Percentiles rank a stretch among this genome's conserved stretches.
Conservation (phyloP, 192 early-diverging fungal species). For the Backusella australiensis region DNA sequence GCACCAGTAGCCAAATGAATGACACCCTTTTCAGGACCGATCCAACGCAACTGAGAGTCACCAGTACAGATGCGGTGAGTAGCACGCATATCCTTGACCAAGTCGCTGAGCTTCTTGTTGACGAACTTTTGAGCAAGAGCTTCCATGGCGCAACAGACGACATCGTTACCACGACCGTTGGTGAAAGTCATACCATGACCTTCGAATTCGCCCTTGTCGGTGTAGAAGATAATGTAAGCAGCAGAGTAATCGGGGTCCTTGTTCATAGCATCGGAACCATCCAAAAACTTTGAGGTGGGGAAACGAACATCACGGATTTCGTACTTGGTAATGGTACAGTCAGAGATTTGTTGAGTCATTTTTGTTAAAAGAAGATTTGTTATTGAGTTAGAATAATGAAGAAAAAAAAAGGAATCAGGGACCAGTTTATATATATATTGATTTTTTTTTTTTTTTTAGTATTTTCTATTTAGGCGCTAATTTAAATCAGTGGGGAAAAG, state of each 20-base stretch:
- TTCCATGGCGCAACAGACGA: slow-evolving; percentile 28
- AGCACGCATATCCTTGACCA: slow-evolving; percentile 30
- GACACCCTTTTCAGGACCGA: slow-evolving; percentile 42
- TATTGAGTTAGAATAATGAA: neutral
- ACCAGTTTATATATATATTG: neutral
- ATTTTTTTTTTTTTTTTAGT: neutral
- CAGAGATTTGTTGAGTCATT: slow-evolving; percentile 11
- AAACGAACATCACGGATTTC: slow-evolving; percentile 40
- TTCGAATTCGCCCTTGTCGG: slow-evolving; percentile 19
- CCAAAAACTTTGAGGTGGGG: slow-evolving; percentile 36
- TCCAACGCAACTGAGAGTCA: slow-evolving; percentile 40
- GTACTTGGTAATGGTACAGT: slow-evolving; percentile 33
- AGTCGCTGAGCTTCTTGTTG: slow-evolving; percentile 21
- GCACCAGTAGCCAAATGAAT: slow-evolving; percentile 43
- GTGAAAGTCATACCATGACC: slow-evolving; percentile 42
- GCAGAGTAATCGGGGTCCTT: slow-evolving; percentile 44
- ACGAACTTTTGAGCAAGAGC: slow-evolving; percentile 35
- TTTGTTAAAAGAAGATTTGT: slow-evolving; percentile 3
- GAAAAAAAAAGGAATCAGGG: slow-evolving; percentile 1
- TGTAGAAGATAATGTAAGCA: slow-evolving; percentile 40
- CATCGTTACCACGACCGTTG: slow-evolving; percentile 33
- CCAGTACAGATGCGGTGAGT: slow-evolving; percentile 36
- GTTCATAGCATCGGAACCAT: slow-evolving; percentile 46
- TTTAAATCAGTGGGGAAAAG: neutral
- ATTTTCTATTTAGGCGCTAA: neutral